Base-by-base conservation (phyloP, 1,284 basidiomycete species). In the Tetrapyrgos nigripes region DNA sequence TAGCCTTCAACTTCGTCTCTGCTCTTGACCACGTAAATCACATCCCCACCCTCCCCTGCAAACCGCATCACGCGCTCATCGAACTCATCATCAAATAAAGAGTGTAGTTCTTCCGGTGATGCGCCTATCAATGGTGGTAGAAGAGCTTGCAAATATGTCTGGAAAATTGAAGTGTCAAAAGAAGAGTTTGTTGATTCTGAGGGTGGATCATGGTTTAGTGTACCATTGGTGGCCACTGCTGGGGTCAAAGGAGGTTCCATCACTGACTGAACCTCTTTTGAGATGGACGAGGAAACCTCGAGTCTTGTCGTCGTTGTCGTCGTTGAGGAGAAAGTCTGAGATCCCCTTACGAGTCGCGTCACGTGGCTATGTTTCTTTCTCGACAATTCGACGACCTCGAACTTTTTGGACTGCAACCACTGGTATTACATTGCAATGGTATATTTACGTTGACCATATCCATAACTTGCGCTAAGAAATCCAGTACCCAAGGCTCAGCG, bases 51-150 rank as follows among this genome's bases (percentile, higher is more conserved):
- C 64, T 94, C 93, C 8, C 79, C 77, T 21, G 89, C 88, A 74
- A 94, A 95, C 55, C 87, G 83, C 50, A 82, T 73, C 23, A 92
- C 86, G 64, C 84, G 85, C 65, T 91, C 91, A 53, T 88, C 83
- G 65, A 92, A 94, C 58, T 88, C 88, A 46, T 84, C 80, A 64
- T 91, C 88, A 66, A 93, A 90, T 33, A 94, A 70, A 0, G 83
- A 73, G 31, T 89, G 81, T 3, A 94, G 76, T 59, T 94, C 91
- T 43, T 79, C 78, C 1, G 79, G 76, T 14, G 75, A 69, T 3
- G 90, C 87, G 11, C 86, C 91, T 23, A 94, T 81, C 1, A 94
- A 80, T 17, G 92, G 88, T 1, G 92, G 92, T 1, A 95, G 77
- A 27, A 95, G 78, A 1, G 84, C 79, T 46, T 83, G 76, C 33